These are phyloP conservation scores for Epichloe glyceriae DNA, from an alignment of 2,329 filamentous ascomycete species.

Conservation along the genomic window DNA sequence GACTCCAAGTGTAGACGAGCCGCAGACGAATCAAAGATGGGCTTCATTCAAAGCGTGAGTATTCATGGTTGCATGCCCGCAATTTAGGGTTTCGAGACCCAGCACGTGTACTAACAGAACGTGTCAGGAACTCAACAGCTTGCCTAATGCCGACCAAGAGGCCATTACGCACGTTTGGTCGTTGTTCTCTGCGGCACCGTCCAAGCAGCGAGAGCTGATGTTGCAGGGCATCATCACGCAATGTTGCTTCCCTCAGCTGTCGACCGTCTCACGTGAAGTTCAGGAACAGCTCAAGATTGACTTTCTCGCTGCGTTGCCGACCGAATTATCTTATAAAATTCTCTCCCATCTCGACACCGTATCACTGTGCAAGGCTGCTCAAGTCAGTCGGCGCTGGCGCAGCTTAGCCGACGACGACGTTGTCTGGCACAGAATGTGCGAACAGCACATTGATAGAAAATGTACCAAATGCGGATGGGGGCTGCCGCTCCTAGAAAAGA, in stretches of 20 bases:
- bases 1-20: conserved; percentile 88
- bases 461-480: conserved; percentile 96
- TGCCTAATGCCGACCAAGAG: conserved; percentile 78
- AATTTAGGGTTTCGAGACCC: neutral
- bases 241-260: conserved; percentile 95
- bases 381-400: conserved; percentile 83
- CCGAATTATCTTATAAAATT: conserved; percentile 87
- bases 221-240: conserved; percentile 90
- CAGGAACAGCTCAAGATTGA: conserved; percentile 96
- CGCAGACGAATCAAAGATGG: conserved; percentile 93
- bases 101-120: conserved; percentile 2
- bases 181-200: conserved; percentile 85
- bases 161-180: conserved; percentile 97
- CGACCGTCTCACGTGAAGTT: conserved; percentile 79
- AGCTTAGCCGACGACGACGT: conserved; percentile 90
- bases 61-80: neutral
- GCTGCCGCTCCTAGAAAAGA: conserved; percentile 76
- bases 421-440: conserved; percentile 95
- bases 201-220: conserved; percentile 92
- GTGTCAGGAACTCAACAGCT: conserved; percentile 60
- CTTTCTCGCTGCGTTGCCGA: conserved; percentile 77
- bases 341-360: conserved; percentile 86
- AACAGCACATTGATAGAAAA: conserved; percentile 88
- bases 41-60: conserved; percentile 74
- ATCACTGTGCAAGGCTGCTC: conserved; percentile 88